Evolutionary conservation across 129 eudicot genomes (phyloP).

Genomic region (Apium graveolens): DNA sequence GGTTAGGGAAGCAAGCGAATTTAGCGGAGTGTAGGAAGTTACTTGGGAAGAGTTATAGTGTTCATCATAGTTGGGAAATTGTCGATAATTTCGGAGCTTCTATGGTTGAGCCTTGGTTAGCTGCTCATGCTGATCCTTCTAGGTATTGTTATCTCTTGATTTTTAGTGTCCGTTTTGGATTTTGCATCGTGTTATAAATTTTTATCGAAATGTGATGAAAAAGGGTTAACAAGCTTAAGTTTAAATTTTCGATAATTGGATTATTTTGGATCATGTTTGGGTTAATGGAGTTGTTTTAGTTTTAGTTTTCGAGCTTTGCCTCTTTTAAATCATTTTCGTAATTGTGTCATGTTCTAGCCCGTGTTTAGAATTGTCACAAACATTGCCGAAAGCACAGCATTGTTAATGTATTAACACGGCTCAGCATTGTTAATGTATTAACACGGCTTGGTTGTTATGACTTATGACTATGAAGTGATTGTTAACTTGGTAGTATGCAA

Average conservation of each 20-base stretch:
- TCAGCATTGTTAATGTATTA: background rate
- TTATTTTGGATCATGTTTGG: background rate
- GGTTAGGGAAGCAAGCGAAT: slow-evolving; percentile 77
- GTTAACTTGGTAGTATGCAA: background rate
- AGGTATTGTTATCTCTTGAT: slow-evolving; percentile 32
- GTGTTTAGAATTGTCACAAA: background rate
- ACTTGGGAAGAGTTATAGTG: slow-evolving; percentile 17
- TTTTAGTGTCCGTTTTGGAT: background rate
- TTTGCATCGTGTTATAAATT: background rate
- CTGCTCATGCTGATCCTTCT: slow-evolving; percentile 91
- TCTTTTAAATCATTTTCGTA: background rate
- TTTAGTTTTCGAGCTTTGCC: background rate
- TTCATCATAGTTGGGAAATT: slow-evolving; percentile 37
- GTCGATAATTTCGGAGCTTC: slow-evolving; percentile 67
- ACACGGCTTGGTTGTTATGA: background rate
- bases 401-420: background rate
- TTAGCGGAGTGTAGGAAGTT: slow-evolving; percentile 60
- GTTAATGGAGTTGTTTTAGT: background rate
- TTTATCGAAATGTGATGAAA: background rate
- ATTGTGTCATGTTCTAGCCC: background rate
- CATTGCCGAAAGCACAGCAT: background rate
- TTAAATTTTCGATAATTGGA: too few species aligned
- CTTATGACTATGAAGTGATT: background rate
- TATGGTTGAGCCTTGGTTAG: slow-evolving; percentile 92
- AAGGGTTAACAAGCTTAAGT: background rate